Evolutionary conservation across 208 protist genomes (phyloP).

Genomic region (Leishmania martiniquensis): DNA sequence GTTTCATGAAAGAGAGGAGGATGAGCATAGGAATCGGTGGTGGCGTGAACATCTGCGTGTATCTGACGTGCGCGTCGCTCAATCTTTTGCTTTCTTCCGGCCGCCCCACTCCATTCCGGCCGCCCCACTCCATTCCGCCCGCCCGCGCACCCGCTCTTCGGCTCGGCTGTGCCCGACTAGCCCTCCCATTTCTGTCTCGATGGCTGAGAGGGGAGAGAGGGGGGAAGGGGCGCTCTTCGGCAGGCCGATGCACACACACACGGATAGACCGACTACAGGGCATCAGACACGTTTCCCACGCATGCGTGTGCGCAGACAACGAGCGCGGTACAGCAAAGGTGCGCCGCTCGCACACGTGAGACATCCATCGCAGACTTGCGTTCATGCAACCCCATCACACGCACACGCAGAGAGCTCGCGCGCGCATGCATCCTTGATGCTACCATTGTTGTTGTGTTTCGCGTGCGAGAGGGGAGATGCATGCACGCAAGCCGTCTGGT

Average conservation of each 20-base stretch:
- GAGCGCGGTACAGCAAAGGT: background rate
- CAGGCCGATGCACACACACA: constrained; percentile 3
- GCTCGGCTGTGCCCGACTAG: background rate
- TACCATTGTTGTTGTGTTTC: background rate
- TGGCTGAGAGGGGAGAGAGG: too few relatives aligned
- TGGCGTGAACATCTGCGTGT: too few relatives aligned
- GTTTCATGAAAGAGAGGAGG: too few relatives aligned
- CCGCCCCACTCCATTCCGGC: too few relatives aligned
- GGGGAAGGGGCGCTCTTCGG: background rate
- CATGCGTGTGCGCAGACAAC: background rate
- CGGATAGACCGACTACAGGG: constrained; percentile 21
- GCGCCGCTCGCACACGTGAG: background rate
- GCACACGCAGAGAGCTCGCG: background rate
- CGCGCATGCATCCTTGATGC: background rate
- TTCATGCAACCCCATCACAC: background rate
- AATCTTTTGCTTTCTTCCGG: too few relatives aligned
- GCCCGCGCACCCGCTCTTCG: background rate
- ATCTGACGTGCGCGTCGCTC: too few relatives aligned
- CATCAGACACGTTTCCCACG: background rate
- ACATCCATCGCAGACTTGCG: background rate
- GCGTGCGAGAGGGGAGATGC: background rate
- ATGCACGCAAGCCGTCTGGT: background rate
- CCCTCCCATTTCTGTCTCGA: too few relatives aligned
- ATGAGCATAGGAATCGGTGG: too few relatives aligned
- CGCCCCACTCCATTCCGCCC: background rate